Conservation (phyloP, 148 eudicot species). For the Agrostemma githago region DNA sequence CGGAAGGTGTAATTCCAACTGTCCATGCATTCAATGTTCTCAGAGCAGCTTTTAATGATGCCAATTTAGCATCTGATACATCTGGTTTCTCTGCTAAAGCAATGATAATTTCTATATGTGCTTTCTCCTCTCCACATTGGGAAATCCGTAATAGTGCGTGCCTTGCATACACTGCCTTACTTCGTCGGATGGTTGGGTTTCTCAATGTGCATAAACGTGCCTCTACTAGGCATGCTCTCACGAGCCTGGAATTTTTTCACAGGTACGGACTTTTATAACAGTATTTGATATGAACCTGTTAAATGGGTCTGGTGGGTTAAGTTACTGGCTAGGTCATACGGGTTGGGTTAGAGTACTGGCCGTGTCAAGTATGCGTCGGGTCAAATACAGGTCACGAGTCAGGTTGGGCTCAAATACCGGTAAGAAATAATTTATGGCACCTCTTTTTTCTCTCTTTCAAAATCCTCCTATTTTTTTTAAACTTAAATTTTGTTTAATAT, state of each 20-base stretch:
- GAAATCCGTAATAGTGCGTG: slow-evolving; percentile 94
- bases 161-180: slow-evolving; percentile 89
- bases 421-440: too few relatives aligned
- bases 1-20: slow-evolving; percentile 92
- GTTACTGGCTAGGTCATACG: too few relatives aligned
- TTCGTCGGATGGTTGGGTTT: slow-evolving; percentile 96
- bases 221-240: slow-evolving; percentile 78
- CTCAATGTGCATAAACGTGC: slow-evolving; percentile 88
- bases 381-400: too few relatives aligned
- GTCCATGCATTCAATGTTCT: slow-evolving; percentile 98
- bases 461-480: too few relatives aligned
- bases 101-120: slow-evolving; percentile 67
- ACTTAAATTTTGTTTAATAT: too few relatives aligned
- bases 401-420: too few relatives aligned
- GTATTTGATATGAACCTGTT: not conserved
- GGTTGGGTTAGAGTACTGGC: too few relatives aligned
- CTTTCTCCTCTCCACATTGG: slow-evolving; percentile 94
- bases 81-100: slow-evolving; percentile 98
- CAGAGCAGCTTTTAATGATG: slow-evolving; percentile 85
- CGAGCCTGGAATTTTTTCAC: slow-evolving; percentile 93
- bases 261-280: slow-evolving; percentile 39
- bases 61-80: slow-evolving; percentile 88
- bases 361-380: too few relatives aligned
- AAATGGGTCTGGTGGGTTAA: too few relatives aligned
- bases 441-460: too few relatives aligned